phyloP scores from a whole-genome alignment of 495 filamentous ascomycete species.

The Penicillium verhagenii region DNA sequence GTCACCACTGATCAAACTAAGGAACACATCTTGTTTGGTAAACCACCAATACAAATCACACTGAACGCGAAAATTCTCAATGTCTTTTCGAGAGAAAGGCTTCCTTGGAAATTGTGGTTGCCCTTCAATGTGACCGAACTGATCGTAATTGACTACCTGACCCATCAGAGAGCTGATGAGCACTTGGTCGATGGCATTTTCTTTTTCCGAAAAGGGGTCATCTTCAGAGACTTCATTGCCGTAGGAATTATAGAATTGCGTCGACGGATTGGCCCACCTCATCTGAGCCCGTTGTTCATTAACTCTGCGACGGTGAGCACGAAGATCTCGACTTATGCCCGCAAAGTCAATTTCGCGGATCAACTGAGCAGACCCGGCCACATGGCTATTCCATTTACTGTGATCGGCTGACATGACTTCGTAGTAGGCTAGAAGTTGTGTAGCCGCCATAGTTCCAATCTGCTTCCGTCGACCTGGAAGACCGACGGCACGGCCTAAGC shows the following conservation, averaged over 20 bases:
- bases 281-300: constrained; percentile 24
- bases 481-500: constrained; percentile 71
- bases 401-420: constrained; percentile 95
- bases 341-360: constrained; percentile 79
- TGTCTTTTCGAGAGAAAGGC: constrained; percentile 64
- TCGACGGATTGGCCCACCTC: constrained; percentile 12
- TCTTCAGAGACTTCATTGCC: constrained; percentile 28
- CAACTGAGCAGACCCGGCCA: constrained; percentile 79
- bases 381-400: constrained; percentile 90
- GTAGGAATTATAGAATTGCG: constrained; percentile 18
- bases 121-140: constrained; percentile 43
- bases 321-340: constrained; percentile 67
- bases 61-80: constrained; percentile 75
- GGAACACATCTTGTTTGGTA: constrained; percentile 86
- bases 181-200: constrained; percentile 38
- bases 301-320: constrained; percentile 44
- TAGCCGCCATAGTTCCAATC: constrained; percentile 81
- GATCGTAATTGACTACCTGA: constrained; percentile 43
- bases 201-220: constrained; percentile 46
- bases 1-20: constrained; percentile 86
- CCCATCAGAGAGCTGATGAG: constrained; percentile 48
- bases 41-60: constrained; percentile 97
- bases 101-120: constrained; percentile 18
- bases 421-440: constrained; percentile 86
- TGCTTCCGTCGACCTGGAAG: constrained; percentile 69